Base-by-base conservation (phyloP, 176 grass and related monocot genomes). In the Juncus effusus region DNA sequence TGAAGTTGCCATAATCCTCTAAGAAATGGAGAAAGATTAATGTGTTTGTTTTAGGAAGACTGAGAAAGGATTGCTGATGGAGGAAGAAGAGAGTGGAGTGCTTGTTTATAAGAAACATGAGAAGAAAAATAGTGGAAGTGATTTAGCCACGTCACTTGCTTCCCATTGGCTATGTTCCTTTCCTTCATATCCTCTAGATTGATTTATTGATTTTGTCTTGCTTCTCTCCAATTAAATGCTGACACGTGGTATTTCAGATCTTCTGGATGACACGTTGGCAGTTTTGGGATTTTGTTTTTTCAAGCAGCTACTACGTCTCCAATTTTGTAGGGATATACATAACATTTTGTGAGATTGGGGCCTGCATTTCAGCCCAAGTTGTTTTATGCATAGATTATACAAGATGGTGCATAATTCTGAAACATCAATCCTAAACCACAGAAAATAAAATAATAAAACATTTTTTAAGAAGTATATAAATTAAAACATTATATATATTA, bases 201-300 rank as follows among this genome's bases (percentile, higher is more conserved):
- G 68, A 72, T 58, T 72, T 40, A 59, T 72, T 72, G 68, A 72
- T 58, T 72, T 40, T 59, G 38, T 45, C 4, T 72, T 59, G 13
- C 5, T 14, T 12, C 3, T 72, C 4, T 35, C 68, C 68, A 69
- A 56, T 40, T 69, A 52, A 4, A 4, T 10, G 52, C 51, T 19
- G 66, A 47, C 66, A 41, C 66, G 36, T 69, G 51, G 50, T 40
- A 7, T 6, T 41, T 19, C 2, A 69, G 51, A 69, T 69, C 66
- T 55, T 10, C 65, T 68, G n/a, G 5, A 2, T 55, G 51, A 28
- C 19, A 28, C 13, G 13, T 13, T 55, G 51, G 13, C 3, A 55
- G 13, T 55, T 55, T 12, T 55, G 51, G 51, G 12, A 55, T 55
- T 55, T 55, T 55, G 51, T 55, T 55, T 13, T 55, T 5, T 55